Evolutionary conservation across 177 flowering plant genomes (phyloP).

Genomic region (Vitis hybrid): DNA sequence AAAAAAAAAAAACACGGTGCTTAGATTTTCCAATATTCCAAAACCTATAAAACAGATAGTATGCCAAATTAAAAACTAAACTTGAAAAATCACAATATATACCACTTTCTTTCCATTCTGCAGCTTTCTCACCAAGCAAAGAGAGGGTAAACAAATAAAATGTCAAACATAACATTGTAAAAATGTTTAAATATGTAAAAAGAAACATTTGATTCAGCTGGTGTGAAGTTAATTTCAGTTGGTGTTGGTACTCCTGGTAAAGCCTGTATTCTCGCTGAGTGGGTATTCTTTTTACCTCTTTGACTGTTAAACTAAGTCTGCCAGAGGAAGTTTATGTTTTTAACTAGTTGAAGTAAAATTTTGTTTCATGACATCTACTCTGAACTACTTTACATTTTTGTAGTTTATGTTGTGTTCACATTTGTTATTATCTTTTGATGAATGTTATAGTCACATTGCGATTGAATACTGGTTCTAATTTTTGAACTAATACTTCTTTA

Average conservation of each 20-base stretch:
- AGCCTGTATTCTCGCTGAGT: constrained; percentile 78
- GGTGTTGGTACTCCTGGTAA: constrained; percentile 86
- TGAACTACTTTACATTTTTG: neutral
- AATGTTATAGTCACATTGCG: neutral
- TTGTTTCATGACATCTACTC: neutral
- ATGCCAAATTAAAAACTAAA: neutral
- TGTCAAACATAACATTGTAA: neutral
- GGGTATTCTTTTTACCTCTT: constrained; percentile 43
- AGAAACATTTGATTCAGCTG: constrained; percentile 70
- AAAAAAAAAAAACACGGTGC: no score
- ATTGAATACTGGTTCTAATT: neutral
- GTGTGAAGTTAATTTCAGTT: constrained; percentile 82
- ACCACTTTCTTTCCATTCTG: no score
- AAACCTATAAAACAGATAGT: no score
- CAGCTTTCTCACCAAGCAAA: no score
- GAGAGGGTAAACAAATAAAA: neutral
- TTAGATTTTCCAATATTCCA: no score
- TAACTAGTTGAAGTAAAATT: neutral
- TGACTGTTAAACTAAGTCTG: neutral
- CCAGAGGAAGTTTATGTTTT: neutral
- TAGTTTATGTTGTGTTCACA: neutral
- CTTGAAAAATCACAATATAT: neutral
- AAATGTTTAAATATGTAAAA: constrained; percentile 13
- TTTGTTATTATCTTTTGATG: neutral
- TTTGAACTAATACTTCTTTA: no score